A percentile compares a stretch with the other conserved stretches of the same genome.
These are phyloP conservation scores for Craspedostauros australis DNA, from an alignment of 108 stramenopile species.

Conservation along the genomic window DNA sequence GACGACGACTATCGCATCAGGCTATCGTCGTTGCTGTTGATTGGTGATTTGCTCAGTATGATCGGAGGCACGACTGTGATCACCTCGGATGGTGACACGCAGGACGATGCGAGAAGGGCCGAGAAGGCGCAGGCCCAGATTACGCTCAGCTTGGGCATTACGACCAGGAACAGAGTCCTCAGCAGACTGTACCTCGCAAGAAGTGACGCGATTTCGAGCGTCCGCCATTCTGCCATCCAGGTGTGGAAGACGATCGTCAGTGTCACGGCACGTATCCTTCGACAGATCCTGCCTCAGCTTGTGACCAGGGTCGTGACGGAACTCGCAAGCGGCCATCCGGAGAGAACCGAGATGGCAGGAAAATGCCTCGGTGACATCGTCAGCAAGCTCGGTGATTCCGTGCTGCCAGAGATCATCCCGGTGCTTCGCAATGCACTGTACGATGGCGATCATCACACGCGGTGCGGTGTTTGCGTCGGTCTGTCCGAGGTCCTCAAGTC, in stretches of 20 bases:
- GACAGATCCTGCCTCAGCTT: conserved; percentile 89
- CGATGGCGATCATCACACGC: conserved; percentile 67
- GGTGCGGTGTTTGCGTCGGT: conserved; percentile 95
- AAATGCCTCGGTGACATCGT: conserved; percentile 96
- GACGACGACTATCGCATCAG: conserved; percentile 94
- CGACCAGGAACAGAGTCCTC: conserved; percentile 78
- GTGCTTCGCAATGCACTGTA: conserved; percentile 85
- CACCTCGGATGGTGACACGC: conserved; percentile 80
- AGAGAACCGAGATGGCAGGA: conserved; percentile 91
- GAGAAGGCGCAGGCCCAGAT: conserved; percentile 84
- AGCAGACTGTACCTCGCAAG: conserved; percentile 91
- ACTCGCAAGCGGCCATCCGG: conserved; percentile 78
- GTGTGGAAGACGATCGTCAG: conserved; percentile 98
- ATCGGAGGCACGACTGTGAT: conserved; percentile 89
- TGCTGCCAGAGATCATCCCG: conserved; percentile 93
- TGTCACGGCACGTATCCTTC: conserved; percentile 89
- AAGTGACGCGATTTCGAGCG: conserved; percentile 84
- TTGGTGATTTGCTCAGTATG: conserved; percentile 92
- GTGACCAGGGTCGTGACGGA: conserved; percentile 80
- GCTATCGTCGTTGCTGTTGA: conserved; percentile 87
- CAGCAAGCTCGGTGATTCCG: conserved; percentile 94
- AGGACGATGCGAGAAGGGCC: conserved; percentile 83
- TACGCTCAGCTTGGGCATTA: conserved; percentile 76
- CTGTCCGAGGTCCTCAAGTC: conserved; percentile 90
- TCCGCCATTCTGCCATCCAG: conserved; percentile 90